These are phyloP conservation scores for Ampelomyces quisqualis DNA, from an alignment of 2,329 filamentous ascomycete genomes.

Conservation along the genomic window DNA sequence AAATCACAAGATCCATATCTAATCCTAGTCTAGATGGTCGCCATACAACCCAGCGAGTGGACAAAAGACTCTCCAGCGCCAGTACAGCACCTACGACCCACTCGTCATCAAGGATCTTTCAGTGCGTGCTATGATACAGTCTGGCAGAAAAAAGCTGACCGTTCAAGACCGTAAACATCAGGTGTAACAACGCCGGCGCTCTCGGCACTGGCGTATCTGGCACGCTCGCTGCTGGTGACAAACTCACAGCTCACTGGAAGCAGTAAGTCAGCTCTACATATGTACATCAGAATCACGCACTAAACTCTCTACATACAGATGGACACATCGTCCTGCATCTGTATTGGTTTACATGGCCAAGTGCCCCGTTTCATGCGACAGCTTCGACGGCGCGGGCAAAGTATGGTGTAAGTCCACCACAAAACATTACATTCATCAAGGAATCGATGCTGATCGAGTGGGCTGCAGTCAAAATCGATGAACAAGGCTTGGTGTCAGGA, in stretches of 20 bases:
- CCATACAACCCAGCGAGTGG: slow-evolving; percentile 31
- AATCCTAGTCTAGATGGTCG: slow-evolving; percentile 21
- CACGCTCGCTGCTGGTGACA: slow-evolving; percentile 50
- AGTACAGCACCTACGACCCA: slow-evolving; percentile 32
- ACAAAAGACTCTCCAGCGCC: slow-evolving; percentile 32
- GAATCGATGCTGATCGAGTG: background rate
- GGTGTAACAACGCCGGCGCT: slow-evolving; percentile 35
- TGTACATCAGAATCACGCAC: background rate
- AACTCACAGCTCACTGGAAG: slow-evolving; percentile 54
- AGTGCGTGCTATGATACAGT: slow-evolving; percentile 9
- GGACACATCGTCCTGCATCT: slow-evolving; percentile 57
- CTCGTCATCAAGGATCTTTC: slow-evolving; percentile 29
- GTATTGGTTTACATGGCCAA: slow-evolving; percentile 58
- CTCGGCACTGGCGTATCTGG: slow-evolving; percentile 44
- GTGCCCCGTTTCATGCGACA: slow-evolving; percentile 50
- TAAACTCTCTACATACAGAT: background rate
- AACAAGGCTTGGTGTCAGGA: slow-evolving; percentile 53
- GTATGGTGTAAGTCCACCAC: slow-evolving; percentile 44
- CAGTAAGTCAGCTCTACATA: slow-evolving; percentile 45
- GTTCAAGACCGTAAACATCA: slow-evolving; percentile 28
- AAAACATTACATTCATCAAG: no score
- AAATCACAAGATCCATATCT: background rate
- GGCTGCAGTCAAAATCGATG: slow-evolving; percentile 59
- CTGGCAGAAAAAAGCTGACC: background rate
- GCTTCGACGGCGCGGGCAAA: slow-evolving; percentile 54